These are phyloP conservation scores for Hygrophorus russula DNA, from an alignment of 768 basidiomycete species.

Conservation along the genomic window DNA sequence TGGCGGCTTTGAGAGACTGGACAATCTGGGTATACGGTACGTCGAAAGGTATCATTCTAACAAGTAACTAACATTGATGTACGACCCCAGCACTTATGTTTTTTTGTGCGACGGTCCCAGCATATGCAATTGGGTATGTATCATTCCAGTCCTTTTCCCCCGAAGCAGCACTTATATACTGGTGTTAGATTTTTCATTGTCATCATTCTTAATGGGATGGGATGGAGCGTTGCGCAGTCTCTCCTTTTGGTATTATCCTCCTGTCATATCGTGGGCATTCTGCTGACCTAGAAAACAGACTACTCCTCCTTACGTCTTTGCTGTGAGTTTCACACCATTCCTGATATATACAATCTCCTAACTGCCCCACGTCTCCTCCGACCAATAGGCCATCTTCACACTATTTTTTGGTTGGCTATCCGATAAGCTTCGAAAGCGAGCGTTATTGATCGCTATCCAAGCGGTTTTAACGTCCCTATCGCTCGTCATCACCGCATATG, in stretches of 20 bases:
- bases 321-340: constrained; percentile 20
- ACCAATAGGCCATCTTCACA: not conserved
- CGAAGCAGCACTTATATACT: constrained; percentile 3
- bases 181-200: constrained; percentile 30
- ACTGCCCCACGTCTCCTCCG: not conserved
- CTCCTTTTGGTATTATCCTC: constrained; percentile 26
- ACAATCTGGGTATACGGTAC: constrained; percentile 36
- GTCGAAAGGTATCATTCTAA: not conserved
- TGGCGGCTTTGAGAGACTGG: constrained; percentile 32
- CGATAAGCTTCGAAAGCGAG: constrained; percentile 33
- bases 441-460: constrained; percentile 31
- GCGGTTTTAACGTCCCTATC: constrained; percentile 30
- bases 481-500: constrained; percentile 29
- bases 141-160: constrained; percentile 2
- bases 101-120: constrained; percentile 37
- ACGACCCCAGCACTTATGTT: constrained; percentile 31
- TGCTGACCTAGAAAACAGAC: constrained; percentile 19
- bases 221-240: constrained; percentile 31
- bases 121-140: constrained; percentile 35
- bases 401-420: constrained; percentile 36
- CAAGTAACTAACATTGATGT: not conserved
- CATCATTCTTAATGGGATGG: constrained; percentile 36
- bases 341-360: constrained; percentile 1
- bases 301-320: constrained; percentile 37
- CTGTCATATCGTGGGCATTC: constrained; percentile 1